Evolutionary conservation across 2,329 filamentous ascomycete genomes (phyloP).

Genomic region (Mollisia scopiformis): DNA sequence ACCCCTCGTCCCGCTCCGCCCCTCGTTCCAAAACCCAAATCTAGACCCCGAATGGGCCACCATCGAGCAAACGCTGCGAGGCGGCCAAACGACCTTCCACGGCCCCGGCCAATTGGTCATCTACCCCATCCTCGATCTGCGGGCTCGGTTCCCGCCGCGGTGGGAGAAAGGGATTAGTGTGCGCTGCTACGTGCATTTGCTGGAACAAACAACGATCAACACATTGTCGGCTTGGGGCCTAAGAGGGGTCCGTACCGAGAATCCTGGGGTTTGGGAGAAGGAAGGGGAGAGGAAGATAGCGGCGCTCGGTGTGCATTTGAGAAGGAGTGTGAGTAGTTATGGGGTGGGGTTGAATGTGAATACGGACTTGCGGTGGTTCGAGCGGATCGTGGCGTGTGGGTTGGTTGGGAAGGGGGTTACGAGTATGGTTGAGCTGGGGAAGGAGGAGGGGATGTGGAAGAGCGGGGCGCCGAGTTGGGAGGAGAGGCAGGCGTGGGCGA

Average conservation of each 20-base stretch:
- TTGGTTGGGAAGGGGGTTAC: conserved; percentile 78
- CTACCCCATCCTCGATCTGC: conserved; percentile 90
- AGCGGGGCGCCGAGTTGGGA: neutral
- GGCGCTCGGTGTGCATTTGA: conserved; percentile 88
- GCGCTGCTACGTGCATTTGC: conserved; percentile 73
- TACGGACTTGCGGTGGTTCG: conserved; percentile 65
- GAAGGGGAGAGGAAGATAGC: conserved; percentile 72
- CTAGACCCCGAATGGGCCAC: conserved; percentile 19
- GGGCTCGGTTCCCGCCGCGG: conserved; percentile 31
- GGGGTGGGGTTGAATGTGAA: conserved; percentile 82
- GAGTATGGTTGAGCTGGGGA: conserved; percentile 52
- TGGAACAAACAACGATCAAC: conserved; percentile 77
- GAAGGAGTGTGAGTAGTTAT: conserved; percentile 80
- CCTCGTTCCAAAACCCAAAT: neutral
- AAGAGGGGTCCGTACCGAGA: no score
- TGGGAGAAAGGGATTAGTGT: conserved; percentile 55
- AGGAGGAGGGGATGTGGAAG: conserved; percentile 41
- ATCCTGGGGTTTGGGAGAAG: conserved; percentile 49
- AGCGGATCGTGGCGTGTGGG: conserved; percentile 88
- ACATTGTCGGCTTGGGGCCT: no score
- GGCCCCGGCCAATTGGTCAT: conserved; percentile 90
- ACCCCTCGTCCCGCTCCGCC: conserved; percentile 18
- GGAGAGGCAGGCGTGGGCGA: neutral
- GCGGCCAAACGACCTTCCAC: conserved; percentile 93
- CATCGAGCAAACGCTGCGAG: conserved; percentile 56